phyloP scores from a whole-genome alignment of 345 rosid species.

The Nasturtium officinale region DNA sequence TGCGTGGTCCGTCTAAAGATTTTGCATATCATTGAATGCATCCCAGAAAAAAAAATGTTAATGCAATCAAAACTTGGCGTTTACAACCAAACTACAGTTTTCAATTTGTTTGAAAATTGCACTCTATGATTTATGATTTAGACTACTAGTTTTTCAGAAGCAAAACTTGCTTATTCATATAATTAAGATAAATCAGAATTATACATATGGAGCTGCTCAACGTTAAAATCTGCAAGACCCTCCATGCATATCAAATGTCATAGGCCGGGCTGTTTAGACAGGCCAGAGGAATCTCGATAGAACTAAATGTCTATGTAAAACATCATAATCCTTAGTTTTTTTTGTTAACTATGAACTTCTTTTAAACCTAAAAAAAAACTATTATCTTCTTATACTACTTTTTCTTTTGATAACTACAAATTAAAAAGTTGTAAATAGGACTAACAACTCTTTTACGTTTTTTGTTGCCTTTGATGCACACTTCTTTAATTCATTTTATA shows the following conservation, averaged over 20 bases:
- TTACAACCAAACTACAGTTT: background rate
- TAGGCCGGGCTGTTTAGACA: no score
- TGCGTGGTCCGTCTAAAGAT: background rate
- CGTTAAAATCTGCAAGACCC: no score
- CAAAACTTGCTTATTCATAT: background rate
- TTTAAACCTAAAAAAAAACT: no score
- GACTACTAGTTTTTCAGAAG: background rate
- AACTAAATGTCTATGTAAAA: no score
- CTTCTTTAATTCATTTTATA: background rate
- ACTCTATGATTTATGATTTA: no score
- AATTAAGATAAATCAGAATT: background rate
- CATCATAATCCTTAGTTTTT: background rate
- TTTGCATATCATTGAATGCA: background rate
- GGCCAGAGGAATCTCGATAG: background rate
- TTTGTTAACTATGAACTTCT: no score
- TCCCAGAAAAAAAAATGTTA: background rate
- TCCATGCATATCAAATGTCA: no score
- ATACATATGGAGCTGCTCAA: no score
- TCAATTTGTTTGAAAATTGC: no score
- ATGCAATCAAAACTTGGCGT: background rate
- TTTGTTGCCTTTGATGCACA: background rate
- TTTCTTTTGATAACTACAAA: background rate
- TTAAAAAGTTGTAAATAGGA: no score
- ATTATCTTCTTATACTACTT: background rate
- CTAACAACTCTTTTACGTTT: background rate